Percentiles rank a stretch among this genome's conserved stretches.
These are phyloP conservation scores for Suillus alpinus DNA, from an alignment of 768 basidiomycete genomes.

Conservation along the genomic window DNA sequence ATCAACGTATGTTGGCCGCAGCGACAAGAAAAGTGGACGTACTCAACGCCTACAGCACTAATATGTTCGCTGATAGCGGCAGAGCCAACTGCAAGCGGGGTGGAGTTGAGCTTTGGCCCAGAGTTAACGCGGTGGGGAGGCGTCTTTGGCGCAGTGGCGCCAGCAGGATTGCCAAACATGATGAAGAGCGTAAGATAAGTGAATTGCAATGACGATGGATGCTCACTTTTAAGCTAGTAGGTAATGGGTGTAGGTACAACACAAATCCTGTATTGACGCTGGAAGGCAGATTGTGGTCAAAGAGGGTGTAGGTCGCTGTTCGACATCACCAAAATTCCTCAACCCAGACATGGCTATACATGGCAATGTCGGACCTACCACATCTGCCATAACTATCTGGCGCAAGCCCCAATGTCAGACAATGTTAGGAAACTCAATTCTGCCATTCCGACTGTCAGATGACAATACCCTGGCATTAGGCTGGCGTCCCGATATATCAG, in stretches of 20 bases:
- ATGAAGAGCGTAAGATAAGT: not conserved
- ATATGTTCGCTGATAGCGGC: not conserved
- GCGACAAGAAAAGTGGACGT: not conserved
- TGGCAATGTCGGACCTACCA: too few relatives aligned
- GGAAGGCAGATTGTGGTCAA: slow-evolving; percentile 36
- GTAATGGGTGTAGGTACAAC: slow-evolving; percentile 26
- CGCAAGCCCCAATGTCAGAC: too few relatives aligned
- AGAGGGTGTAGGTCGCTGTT: slow-evolving; percentile 40
- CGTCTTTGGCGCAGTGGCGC: not conserved
- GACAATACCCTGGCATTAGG: too few relatives aligned
- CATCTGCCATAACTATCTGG: too few relatives aligned
- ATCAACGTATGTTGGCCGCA: too few relatives aligned
- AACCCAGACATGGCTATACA: too few relatives aligned
- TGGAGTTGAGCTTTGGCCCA: not conserved
- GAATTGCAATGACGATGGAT: not conserved
- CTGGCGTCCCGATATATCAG: too few relatives aligned
- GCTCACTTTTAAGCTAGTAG: too few relatives aligned
- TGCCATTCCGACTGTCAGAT: too few relatives aligned
- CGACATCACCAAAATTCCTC: too few relatives aligned
- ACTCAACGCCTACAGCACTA: not conserved
- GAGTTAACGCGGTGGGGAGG: not conserved
- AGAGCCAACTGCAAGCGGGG: not conserved
- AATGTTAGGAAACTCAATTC: too few relatives aligned
- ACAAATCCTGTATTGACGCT: slow-evolving; percentile 40
- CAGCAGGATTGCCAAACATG: not conserved